Conservation (phyloP, 768 basidiomycete species). For the Hypholoma sublateritium region DNA sequence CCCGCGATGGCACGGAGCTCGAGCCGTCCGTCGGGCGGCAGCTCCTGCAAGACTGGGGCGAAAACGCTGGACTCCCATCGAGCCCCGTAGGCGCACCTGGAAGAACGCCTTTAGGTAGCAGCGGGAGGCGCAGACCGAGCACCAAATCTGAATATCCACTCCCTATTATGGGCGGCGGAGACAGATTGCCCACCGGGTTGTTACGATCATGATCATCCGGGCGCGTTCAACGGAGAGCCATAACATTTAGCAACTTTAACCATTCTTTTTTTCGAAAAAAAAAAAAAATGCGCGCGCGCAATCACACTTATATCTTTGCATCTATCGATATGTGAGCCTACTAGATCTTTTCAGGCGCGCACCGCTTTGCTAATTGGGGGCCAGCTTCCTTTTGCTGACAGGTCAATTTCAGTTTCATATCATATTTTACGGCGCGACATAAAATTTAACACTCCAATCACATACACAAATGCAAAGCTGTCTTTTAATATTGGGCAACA, state of each 20-base stretch:
- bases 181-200: no score
- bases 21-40: constrained; percentile 74
- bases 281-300: constrained; percentile 20
- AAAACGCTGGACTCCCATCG: constrained; percentile 23
- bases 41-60: constrained; percentile 69
- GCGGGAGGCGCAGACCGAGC: background rate
- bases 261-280: background rate
- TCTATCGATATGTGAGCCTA: constrained; percentile 18
- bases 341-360: background rate
- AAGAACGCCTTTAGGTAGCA: background rate
- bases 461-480: constrained; percentile 54
- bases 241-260: background rate
- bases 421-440: constrained; percentile 28
- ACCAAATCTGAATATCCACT: background rate
- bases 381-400: background rate
- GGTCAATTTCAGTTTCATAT: constrained; percentile 10
- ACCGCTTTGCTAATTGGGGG: no score
- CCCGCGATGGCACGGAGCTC: constrained; percentile 89
- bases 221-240: background rate
- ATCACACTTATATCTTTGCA: constrained; percentile 21
- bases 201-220: no score
- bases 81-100: constrained; percentile 1
- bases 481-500: constrained; percentile 25
- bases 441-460: constrained; percentile 44
- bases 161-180: background rate